phyloP scores from a whole-genome alignment of 2,329 filamentous ascomycete genomes.

The Penicillium sp. region DNA sequence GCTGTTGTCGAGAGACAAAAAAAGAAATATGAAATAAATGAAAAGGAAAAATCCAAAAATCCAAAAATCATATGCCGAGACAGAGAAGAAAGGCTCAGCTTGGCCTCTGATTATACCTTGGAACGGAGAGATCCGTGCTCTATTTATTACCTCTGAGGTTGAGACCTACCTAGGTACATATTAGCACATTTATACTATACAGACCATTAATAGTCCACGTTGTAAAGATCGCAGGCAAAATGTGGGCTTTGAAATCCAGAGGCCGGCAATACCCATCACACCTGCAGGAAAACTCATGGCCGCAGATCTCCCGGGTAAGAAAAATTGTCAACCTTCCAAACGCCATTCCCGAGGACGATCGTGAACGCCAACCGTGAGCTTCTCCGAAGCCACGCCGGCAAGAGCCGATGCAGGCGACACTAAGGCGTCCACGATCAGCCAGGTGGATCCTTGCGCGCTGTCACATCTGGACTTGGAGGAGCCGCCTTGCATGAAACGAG shows the following conservation, averaged over 20 bases:
- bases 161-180: neutral
- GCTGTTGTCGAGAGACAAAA: neutral
- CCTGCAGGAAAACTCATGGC: conserved; percentile 9
- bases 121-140: neutral
- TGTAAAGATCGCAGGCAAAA: neutral
- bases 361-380: conserved; percentile 13
- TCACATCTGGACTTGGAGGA: conserved; percentile 16
- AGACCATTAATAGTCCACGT: neutral
- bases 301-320: conserved; percentile 8
- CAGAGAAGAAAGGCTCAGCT: neutral
- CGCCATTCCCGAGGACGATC: conserved; percentile 9
- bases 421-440: conserved; percentile 14
- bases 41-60: neutral
- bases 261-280: neutral
- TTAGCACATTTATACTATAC: neutral
- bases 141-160: neutral
- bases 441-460: conserved; percentile 24
- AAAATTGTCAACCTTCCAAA: conserved; percentile 2
- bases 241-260: neutral
- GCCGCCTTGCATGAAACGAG: conserved; percentile 23
- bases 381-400: conserved; percentile 24
- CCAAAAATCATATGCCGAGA: neutral
- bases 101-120: neutral
- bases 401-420: conserved; percentile 20
- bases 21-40: too few relatives aligned